A percentile compares a stretch with the other conserved stretches of the same genome.
These are phyloP conservation scores for Colletotrichum melonis DNA, from an alignment of 2,329 filamentous ascomycete genomes.

Conservation along the genomic window DNA sequence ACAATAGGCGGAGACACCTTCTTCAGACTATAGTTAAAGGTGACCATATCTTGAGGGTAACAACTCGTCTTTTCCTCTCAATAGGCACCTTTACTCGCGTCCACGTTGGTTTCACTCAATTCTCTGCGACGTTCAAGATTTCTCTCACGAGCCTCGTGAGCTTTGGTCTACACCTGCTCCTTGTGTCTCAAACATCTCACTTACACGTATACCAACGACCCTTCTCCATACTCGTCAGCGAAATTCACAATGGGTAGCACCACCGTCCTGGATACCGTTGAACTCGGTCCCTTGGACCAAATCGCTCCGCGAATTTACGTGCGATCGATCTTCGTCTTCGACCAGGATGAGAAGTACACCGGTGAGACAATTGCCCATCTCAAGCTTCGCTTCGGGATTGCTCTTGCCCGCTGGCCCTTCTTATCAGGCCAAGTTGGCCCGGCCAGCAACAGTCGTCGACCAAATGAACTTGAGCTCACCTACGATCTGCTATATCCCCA, in stretches of 20 bases:
- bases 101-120: not conserved
- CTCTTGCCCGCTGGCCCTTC: constrained; percentile 20
- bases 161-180: constrained; percentile 13
- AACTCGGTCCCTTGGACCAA: constrained; percentile 15
- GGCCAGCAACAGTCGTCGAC: not conserved
- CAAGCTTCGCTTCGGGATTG: not conserved
- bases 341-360: not conserved
- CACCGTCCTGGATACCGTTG: not conserved
- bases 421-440: constrained; percentile 13
- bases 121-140: not conserved
- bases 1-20: not conserved
- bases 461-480: constrained; percentile 14
- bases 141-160: not conserved
- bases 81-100: not conserved
- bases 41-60: not conserved
- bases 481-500: not conserved
- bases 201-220: not conserved
- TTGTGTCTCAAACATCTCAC: constrained; percentile 31
- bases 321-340: constrained; percentile 12
- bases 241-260: not conserved
- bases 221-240: not conserved
- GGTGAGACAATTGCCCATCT: not conserved
- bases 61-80: not conserved
- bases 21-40: rapidly evolving
- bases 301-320: constrained; percentile 30